phyloP scores from a whole-genome alignment of 2,329 filamentous ascomycete genomes.

The Mollisiaceae sp. region DNA sequence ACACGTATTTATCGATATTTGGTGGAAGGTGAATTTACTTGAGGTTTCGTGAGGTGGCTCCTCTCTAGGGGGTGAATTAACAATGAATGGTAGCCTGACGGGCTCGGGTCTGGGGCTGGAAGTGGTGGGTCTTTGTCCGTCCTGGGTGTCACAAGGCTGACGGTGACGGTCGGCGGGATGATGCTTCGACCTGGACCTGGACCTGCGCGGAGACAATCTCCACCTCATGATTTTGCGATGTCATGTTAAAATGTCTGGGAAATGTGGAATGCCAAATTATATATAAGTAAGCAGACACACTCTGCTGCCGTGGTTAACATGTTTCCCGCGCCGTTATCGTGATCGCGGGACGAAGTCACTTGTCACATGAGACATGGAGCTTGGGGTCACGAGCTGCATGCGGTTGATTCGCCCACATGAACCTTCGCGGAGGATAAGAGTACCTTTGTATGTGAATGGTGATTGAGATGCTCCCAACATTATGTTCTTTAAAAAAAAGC shows the following conservation, averaged over 20 bases:
- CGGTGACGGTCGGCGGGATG: neutral
- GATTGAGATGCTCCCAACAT: neutral
- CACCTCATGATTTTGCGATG: neutral
- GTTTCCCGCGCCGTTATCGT: neutral
- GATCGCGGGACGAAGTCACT: neutral
- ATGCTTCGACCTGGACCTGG: neutral
- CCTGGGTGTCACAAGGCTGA: constrained; percentile 6
- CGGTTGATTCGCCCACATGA: constrained; percentile 5
- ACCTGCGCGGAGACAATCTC: constrained; percentile 6
- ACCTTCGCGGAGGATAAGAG: neutral
- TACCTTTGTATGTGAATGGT: neutral
- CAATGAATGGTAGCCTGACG: constrained; percentile 6
- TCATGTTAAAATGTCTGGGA: neutral
- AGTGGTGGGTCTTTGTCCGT: neutral
- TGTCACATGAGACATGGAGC: constrained; percentile 6
- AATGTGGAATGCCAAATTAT: neutral
- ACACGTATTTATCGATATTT: neutral
- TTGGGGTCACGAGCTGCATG: neutral
- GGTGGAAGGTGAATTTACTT: constrained; percentile 7
- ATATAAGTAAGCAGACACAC: neutral
- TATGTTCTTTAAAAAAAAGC: neutral
- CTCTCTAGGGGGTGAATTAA: neutral
- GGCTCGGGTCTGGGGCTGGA: neutral
- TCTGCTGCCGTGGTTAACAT: neutral
- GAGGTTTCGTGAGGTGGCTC: constrained; percentile 2